Evolutionary conservation across 768 basidiomycete genomes (phyloP), one percentile per base, ranked within the genome.

Genomic region (Cubamyces sp.): DNA sequence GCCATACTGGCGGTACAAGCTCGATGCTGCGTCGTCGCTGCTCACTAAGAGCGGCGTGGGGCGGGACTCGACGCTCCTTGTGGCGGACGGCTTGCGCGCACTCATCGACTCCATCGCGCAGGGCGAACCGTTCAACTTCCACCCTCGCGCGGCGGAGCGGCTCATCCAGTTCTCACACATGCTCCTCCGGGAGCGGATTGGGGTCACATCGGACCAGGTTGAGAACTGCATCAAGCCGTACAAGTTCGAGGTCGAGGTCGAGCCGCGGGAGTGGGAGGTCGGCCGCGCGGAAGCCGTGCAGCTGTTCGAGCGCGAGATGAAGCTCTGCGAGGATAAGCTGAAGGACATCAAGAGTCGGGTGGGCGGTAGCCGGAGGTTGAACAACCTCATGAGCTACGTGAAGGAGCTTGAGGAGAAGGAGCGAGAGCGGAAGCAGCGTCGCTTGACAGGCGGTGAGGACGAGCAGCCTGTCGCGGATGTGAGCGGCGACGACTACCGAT

Each of bases 191-290:
- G 96, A 98, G 70, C 86, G 96, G 6, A 91, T 98, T 60, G 91
- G 93, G 16, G 77, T 96, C 57, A 94, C 97, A n/a, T 90, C 93
- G 5, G 97, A 99, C 73, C 96, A 98, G 76, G 96, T 99, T 16
- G 97, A 99, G 80, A 99, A 98, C 74, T 96, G 94, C 75, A 98
- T 99, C 81, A 99, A 99, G 76, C 97, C 96, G 28, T 98, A 87
- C 84, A 99, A 99, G 79, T 96, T 97, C 71, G 96, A 98, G 71
- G 88, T 98, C 26, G 97, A 99, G 72, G 90, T 98, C 15, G 95
- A 98, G 64, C 83, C 85, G 15, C 79, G 88, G 43, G 97, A 99
- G 74, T 99, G 97, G 97, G 92, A 93, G 68, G 71, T 79, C 2
- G 97, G 97, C 0, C 79, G 96, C 51, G 82, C 82, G 67, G 79